A percentile compares a stretch with the other conserved stretches of the same genome.
Conservation (phyloP, 495 filamentous ascomycete species). For the Bryoglossum gracile region DNA sequence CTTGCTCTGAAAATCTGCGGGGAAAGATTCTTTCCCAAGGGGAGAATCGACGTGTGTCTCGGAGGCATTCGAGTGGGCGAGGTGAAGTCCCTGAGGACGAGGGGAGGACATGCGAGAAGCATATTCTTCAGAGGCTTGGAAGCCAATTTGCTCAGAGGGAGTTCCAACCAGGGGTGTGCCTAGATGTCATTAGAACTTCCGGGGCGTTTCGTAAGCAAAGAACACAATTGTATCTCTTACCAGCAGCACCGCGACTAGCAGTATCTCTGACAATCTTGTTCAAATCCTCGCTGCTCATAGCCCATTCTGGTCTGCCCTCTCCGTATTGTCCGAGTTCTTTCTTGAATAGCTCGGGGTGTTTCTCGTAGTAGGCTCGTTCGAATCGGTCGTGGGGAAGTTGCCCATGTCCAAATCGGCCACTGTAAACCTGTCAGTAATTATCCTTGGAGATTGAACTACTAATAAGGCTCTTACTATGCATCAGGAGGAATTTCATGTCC, state of each 20-base stretch:
- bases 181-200: constrained; percentile 27
- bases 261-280: constrained; percentile 82
- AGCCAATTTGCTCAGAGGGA: constrained; percentile 75
- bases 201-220: constrained; percentile 27
- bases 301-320: constrained; percentile 69
- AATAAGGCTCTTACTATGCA: constrained; percentile 18
- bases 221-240: constrained; percentile 38
- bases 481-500: constrained; percentile 31
- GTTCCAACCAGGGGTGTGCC: constrained; percentile 52
- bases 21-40: constrained; percentile 30
- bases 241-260: constrained; percentile 53
- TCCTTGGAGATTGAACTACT: background rate
- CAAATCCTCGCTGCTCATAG: constrained; percentile 83
- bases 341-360: constrained; percentile 72
- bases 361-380: constrained; percentile 82
- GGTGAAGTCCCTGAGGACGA: constrained; percentile 35
- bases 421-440: constrained; percentile 66
- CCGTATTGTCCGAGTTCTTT: constrained; percentile 58
- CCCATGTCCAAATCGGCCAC: constrained; percentile 73
- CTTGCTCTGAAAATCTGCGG: constrained; percentile 29
- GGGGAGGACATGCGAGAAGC: constrained; percentile 63
- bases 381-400: constrained; percentile 59
- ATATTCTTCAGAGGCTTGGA: constrained; percentile 73
- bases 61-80: constrained; percentile 33
- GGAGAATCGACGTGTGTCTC: constrained; percentile 47